A percentile compares a stretch with the other conserved stretches of the same genome.
These are phyloP conservation scores for Verticillium nonalfalfae DNA, from an alignment of 2,329 filamentous ascomycete genomes.

Conservation along the genomic window DNA sequence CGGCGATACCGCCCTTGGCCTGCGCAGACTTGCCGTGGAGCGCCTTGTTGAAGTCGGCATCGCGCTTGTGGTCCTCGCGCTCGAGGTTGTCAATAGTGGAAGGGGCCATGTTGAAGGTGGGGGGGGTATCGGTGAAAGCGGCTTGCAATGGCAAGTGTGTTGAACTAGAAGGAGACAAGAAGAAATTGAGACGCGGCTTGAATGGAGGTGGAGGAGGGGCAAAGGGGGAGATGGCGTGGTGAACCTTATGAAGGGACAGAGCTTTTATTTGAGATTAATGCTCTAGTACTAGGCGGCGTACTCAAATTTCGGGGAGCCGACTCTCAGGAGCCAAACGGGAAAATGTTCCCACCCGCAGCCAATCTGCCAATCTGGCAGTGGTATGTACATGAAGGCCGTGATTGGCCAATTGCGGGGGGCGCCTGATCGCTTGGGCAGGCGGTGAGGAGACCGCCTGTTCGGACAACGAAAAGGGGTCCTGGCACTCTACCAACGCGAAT, in stretches of 20 bases:
- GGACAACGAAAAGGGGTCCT: background rate
- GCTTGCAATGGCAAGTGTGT: conserved; percentile 4
- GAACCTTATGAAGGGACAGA: background rate
- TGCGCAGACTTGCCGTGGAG: conserved; percentile 71
- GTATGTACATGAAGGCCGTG: background rate
- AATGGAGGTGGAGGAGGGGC: conserved; percentile 5
- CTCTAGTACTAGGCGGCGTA: background rate
- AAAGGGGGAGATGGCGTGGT: background rate
- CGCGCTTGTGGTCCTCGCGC: conserved; percentile 73
- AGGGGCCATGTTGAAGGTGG: conserved; percentile 35
- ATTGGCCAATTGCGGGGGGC: background rate
- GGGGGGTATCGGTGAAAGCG: conserved; percentile 6
- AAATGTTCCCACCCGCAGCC: background rate
- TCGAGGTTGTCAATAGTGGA: conserved; percentile 52
- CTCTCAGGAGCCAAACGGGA: background rate
- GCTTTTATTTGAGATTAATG: background rate
- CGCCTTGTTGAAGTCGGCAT: conserved; percentile 86
- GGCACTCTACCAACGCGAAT: background rate
- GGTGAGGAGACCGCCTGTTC: background rate
- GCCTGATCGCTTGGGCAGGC: background rate
- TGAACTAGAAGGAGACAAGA: background rate
- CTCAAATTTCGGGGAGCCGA: background rate
- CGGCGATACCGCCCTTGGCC: conserved; percentile 65
- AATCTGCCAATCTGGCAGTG: background rate
- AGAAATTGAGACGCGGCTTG: background rate